Percentiles rank a stretch among this genome's conserved stretches.
These are phyloP conservation scores for Pseudogymnoascus sp. DNA, from an alignment of 2,329 filamentous ascomycete genomes.

Conservation along the genomic window DNA sequence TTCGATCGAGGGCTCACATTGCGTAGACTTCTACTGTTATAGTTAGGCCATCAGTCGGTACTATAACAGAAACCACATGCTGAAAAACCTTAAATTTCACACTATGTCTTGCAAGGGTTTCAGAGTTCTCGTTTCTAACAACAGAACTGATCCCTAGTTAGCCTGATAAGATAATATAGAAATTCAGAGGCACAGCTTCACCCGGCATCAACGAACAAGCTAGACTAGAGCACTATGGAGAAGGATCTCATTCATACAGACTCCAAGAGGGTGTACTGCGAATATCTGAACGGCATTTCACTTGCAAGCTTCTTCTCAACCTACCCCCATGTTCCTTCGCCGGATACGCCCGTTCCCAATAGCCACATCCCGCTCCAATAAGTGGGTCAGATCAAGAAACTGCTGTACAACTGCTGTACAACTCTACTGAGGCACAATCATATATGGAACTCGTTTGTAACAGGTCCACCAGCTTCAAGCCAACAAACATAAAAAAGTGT, in stretches of 20 bases:
- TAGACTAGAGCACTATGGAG: background rate
- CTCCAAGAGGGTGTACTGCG: background rate
- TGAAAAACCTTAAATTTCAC: background rate
- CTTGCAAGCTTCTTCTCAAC: background rate
- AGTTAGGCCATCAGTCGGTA: background rate
- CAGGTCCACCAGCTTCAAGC: background rate
- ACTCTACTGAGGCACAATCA: background rate
- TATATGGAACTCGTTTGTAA: constrained; percentile 4
- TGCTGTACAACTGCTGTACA: background rate
- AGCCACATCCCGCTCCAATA: constrained; percentile 2
- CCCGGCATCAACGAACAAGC: background rate
- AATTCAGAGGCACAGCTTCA: background rate
- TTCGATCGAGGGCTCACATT: background rate
- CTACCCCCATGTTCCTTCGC: background rate
- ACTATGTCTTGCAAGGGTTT: background rate
- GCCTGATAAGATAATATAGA: background rate
- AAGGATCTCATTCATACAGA: background rate
- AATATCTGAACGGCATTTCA: background rate
- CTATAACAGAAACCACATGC: background rate
- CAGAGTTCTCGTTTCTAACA: background rate
- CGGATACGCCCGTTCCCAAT: background rate
- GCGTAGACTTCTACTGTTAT: background rate
- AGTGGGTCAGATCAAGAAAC: background rate
- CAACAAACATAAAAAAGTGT: background rate
- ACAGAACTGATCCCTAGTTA: background rate